Evolutionary conservation across 2,329 filamentous ascomycete species (phyloP).

Genomic region (Rutstroemia sp.): DNA sequence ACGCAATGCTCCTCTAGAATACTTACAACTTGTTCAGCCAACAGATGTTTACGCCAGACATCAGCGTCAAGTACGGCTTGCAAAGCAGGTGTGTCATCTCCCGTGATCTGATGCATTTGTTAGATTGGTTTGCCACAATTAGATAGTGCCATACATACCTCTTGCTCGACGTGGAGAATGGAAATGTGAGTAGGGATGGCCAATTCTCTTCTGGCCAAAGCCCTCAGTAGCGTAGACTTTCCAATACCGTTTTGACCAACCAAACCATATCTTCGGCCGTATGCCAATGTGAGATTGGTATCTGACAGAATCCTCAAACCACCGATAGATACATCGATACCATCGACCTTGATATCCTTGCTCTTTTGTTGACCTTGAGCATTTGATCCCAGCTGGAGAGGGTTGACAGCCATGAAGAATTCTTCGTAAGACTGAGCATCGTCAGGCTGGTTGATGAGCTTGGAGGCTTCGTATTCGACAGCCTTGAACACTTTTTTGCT

Average conservation of each 20-base stretch:
- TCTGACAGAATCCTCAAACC: constrained; percentile 85
- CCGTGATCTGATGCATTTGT: constrained; percentile 52
- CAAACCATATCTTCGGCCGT: constrained; percentile 89
- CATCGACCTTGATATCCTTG: constrained; percentile 98
- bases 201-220: constrained; percentile 86
- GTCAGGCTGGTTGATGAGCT: constrained; percentile 75
- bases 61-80: constrained; percentile 96
- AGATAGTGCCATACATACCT: constrained; percentile 45
- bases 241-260: constrained; percentile 99
- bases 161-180: constrained; percentile 97
- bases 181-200: constrained; percentile 95
- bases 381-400: constrained; percentile 72
- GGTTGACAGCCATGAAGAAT: constrained; percentile 99
- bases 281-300: constrained; percentile 82
- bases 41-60: constrained; percentile 93
- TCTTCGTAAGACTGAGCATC: constrained; percentile 92
- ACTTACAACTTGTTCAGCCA: constrained; percentile 77
- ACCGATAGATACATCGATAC: constrained; percentile 88
- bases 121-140: constrained; percentile 32
- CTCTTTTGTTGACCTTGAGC: constrained; percentile 71
- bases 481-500: constrained; percentile 98
- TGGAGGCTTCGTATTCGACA: constrained; percentile 94
- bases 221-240: constrained; percentile 89
- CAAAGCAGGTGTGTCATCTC: constrained; percentile 89
- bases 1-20: not conserved